Percentiles rank a stretch among this genome's conserved stretches.
phyloP scores from a whole-genome alignment of 2,329 filamentous ascomycete species.

The Trichoderma atroviride region DNA sequence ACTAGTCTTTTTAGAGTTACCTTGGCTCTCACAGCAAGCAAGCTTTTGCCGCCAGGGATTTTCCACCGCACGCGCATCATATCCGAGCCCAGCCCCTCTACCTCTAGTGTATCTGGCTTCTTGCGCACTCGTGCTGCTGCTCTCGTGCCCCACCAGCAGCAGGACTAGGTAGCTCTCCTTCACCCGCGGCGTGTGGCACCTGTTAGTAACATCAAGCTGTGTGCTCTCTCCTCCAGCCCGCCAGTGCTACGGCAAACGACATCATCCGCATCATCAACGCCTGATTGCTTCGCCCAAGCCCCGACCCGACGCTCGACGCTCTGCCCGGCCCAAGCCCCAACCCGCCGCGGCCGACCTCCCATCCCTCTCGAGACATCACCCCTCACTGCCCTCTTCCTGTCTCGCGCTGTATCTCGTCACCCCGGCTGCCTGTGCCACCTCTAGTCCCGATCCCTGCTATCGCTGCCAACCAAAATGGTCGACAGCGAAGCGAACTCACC shows the following conservation, averaged over 20 bases:
- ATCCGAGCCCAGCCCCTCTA: constrained; percentile 17
- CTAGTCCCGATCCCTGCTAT: constrained; percentile 36
- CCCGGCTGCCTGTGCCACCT: constrained; percentile 29
- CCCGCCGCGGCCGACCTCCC: constrained; percentile 3
- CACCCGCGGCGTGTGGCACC: constrained; percentile 15
- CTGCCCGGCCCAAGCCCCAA: constrained; percentile 5
- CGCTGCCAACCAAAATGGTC: constrained; percentile 73
- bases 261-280: constrained; percentile 33
- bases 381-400: constrained; percentile 11
- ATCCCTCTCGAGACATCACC: constrained; percentile 1
- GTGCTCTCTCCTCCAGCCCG: constrained; percentile 31
- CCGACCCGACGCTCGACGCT: constrained; percentile 23
- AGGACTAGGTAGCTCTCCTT: background rate
- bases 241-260: constrained; percentile 33
- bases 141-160: constrained; percentile 17
- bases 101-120: constrained; percentile 26
- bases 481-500: constrained; percentile 92
- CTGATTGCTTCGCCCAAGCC: constrained; percentile 30
- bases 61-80: constrained; percentile 11
- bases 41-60: background rate
- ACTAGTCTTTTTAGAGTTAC: background rate
- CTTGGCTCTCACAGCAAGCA: background rate
- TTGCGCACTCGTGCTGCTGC: constrained; percentile 1
- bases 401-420: constrained; percentile 31
- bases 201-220: constrained; percentile 25